Base-by-base conservation (phyloP, 1,284 basidiomycete genomes). In the Termitomyces sp. region DNA sequence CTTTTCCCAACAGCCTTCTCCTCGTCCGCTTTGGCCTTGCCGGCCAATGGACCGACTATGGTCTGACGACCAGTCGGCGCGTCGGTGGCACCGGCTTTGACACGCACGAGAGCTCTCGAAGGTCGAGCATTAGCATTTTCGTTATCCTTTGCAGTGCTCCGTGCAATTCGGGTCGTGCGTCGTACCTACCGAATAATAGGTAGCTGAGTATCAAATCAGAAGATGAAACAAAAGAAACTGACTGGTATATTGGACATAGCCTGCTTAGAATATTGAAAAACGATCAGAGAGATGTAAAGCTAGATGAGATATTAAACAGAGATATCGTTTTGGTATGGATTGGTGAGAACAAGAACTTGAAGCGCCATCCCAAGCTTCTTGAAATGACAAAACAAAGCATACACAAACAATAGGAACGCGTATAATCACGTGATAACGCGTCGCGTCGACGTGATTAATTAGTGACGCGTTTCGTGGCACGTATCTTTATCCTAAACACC, bases 1-100 rank as follows among this genome's bases (percentile, higher is more conserved):
- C 71, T 65, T 57, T 73, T 75, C 3, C 64, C 67, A 10, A 65
- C 65, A 21, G 62, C 52, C 36, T 62, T 61, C 45, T 65, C 62
- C 19, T 59, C 62, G 41, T 51, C 55, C 2, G 59, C 48, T 50
- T 69, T 69, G 13, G 61, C 62, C 53, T 64, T 64, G 21, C 66
- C 62, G n/a, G 65, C 60, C 7, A 61, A 58, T 10, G 65, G 64
- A 42, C 13, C 53, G 24, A 63, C 55, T 19, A 60, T 60, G 47
- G 58, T 62, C n/a, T 56, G 46, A 30, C 64, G 63, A 48, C 51
- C 59, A 24, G 58, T 61, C 24, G 56, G 58, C 45, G 57, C 60
- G 51, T 66, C 68, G 45, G 64, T 64, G 53, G 63, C 61, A 60
- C 64, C 63, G 24, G 59, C 61, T 62, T 69, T 71, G 50, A 65